Base-by-base conservation (phyloP, 495 filamentous ascomycete species). In the Penicillium samsonianum region DNA sequence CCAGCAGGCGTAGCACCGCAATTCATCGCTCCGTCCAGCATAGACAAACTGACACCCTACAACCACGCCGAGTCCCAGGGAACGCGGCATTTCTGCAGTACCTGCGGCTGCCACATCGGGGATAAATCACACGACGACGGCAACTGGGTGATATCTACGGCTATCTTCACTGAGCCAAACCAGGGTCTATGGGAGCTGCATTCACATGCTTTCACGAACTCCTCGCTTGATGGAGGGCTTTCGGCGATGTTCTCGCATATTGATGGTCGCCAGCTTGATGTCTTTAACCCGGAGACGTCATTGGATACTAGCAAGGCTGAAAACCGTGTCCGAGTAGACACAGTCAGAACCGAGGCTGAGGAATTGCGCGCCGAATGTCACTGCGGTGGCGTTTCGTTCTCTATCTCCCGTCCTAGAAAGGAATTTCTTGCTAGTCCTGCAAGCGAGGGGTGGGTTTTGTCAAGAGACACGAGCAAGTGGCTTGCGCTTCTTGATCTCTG, bases 381-480 rank as follows among this genome's bases (percentile, higher is more conserved):
- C 38, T 85, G 82, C 59, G 69, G 74, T 3, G 82, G 81, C 8
- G 73, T 84, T 9, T 63, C 71, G 7, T 76, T 80, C 57, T 56
- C 43, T 19, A 72, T 81, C 28, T 46, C 72, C 25, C 64, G 72
- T 19, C 75, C 72, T 0, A 59, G 64, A 17, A 50, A 66, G 40
- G 61, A 63, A 0, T 68, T 75, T 23, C 43, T 75, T 5, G 62
- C 64, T 10, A 67, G 67, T 43, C 55, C 63, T 22, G 58, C 60
- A 14, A 70, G 74, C 19, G 35, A 59, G 14, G 66, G 67, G 0
- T 83, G 76, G 76, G 69, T 74, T 46, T 68, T 78, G 23, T 69
- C 77, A 25, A 57, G 72, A 0, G 68, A 67, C 23, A 67, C 68
- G 23, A 70, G 62, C 26, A 81, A 81, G 53, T 69, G 62, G 55